phyloP scores from a whole-genome alignment of 768 basidiomycete genomes.

The Lentinus brumalis region DNA sequence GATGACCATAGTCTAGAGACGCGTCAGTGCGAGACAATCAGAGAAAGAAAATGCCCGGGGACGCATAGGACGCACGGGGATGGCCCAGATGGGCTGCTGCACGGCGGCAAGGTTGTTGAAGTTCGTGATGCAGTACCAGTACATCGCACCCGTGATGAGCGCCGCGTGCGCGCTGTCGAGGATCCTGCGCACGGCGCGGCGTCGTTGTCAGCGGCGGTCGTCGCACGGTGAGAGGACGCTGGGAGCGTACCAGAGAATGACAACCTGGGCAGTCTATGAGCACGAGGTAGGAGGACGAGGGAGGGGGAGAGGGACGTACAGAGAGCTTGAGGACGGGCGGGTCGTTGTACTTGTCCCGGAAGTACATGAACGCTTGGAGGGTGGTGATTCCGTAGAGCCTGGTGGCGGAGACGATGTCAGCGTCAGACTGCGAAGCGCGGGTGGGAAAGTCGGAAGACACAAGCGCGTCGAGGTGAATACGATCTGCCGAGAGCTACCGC shows the following conservation, averaged over 20 bases:
- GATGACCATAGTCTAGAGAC: constrained; percentile 18
- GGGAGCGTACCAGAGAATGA: neutral
- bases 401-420: neutral
- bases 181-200: constrained; percentile 3
- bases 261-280: neutral
- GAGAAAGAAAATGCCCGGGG: too few relatives aligned
- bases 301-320: neutral
- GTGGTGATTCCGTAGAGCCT: constrained; percentile 20
- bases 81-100: constrained; percentile 12
- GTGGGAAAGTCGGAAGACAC: too few relatives aligned
- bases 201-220: neutral
- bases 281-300: too few relatives aligned
- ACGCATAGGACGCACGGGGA: neutral
- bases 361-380: constrained; percentile 14
- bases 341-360: constrained; percentile 5
- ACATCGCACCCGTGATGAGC: constrained; percentile 14
- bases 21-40: neutral
- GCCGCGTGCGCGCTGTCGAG: constrained; percentile 15
- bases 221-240: too few relatives aligned
- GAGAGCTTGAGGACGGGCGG: neutral
- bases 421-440: neutral
- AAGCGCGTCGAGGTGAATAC: too few relatives aligned
- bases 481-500: too few relatives aligned
- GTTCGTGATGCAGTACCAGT: constrained; percentile 15
- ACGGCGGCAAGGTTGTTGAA: constrained; percentile 14